phyloP scores from a whole-genome alignment of 2,329 filamentous ascomycete genomes.

The Pochonia chlamydosporia region DNA sequence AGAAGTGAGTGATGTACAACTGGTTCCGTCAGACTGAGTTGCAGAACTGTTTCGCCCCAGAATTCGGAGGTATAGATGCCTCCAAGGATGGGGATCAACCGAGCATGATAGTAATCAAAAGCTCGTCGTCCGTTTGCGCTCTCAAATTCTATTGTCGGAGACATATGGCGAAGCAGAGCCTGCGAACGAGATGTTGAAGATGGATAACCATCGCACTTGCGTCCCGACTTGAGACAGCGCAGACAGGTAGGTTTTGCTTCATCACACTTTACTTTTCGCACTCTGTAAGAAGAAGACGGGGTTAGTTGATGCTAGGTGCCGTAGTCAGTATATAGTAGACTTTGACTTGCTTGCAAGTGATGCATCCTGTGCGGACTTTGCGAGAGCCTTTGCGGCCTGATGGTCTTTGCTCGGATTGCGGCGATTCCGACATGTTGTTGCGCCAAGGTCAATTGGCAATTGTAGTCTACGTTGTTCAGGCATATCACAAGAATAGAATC shows the following conservation, averaged over 20 bases:
- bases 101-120: conserved; percentile 29
- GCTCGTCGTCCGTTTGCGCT: conserved; percentile 18
- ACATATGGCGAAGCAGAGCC: conserved; percentile 1
- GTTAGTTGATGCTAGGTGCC: no score
- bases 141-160: conserved; percentile 13
- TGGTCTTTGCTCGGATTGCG: no score
- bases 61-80: conserved; percentile 36
- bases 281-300: conserved; percentile 24
- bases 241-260: conserved; percentile 47
- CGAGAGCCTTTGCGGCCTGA: no score
- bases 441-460: no score
- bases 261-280: conserved; percentile 52
- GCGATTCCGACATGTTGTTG: no score
- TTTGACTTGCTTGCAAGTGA: no score
- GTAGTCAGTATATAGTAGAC: no score
- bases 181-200: conserved; percentile 7
- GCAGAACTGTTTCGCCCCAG: conserved; percentile 39
- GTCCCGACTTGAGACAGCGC: conserved; percentile 45
- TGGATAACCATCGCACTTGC: conserved; percentile 50
- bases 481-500: no score
- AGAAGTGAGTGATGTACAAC: conserved; percentile 43
- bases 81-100: conserved; percentile 33
- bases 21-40: conserved; percentile 37
- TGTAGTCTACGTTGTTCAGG: no score
- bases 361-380: no score